Base-by-base conservation (phyloP, 768 basidiomycete species). In the Kwoniella shandongensis region DNA sequence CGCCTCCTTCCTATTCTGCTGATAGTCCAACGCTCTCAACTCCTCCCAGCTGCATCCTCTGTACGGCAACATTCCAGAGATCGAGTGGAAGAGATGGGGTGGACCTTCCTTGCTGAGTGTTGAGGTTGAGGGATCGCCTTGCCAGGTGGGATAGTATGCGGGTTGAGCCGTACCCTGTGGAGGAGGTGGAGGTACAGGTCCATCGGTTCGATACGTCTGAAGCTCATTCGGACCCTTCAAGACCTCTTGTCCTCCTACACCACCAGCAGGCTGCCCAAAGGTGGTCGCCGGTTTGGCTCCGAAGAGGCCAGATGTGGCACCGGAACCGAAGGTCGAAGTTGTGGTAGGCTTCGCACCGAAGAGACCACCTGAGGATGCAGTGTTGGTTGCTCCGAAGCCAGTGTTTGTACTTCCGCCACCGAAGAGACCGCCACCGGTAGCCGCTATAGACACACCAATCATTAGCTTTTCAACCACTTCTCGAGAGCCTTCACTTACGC, bases 141-240 rank as follows among this genome's bases (percentile, higher is more conserved):
- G 68, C 72, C 72, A 73, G n/a, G 80, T 84, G 4, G 79, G 77
- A 41, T 75, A 73, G 69, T 86, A 92, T 2, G 83, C 75, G 2
- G 89, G 86, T 61, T 84, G 84, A 15, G 83, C 79, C 0, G 88
- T 82, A 36, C 91, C 90, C 1, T 85, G 84, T 5, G 87, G 83
- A 25, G 85, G 79, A 23, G 23, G 81, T 77, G 51, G 71, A 61
- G 59, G 81, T 79, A 32, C 66, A 44, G 36, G 76, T 15, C 32
- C 47, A 41, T 54, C 78, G 61, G 52, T 27, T 30, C 51, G 22
- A 57, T 60, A 63, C 13, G 58, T 48, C 27, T 57, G 29, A 25
- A 64, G 35, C 30, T 29, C 50, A 48, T 59, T 46, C 27, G 55
- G 59, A 44, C 60, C 52, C 29, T 60, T 51, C 11, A 50, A 35